Base-by-base conservation (phyloP, 306 rosid genomes). In the Fagus crenata region DNA sequence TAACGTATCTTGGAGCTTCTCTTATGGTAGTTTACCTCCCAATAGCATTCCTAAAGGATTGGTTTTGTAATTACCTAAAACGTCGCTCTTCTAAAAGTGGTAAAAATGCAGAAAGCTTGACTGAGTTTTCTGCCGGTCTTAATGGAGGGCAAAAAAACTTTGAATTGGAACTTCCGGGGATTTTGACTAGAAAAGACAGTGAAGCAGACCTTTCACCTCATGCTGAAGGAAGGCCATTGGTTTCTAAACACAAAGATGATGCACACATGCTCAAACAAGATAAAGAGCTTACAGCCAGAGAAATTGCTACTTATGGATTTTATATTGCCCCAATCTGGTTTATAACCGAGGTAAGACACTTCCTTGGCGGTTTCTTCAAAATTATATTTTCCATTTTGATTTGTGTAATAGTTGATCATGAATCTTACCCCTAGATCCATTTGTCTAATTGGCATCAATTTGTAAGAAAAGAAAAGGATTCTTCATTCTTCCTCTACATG, bases 21-120 rank as follows among this genome's bases (percentile, higher is more conserved):
- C 98, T 96, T 82, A 85, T 96, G 98, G 96, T 96, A 86, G 93
- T 96, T 76, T 96, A 92, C 91, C 91, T 96, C 80, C 99, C 99
- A 75, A 61, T 96, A 88, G 92, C 97, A 68, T 91, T 89, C 84
- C 71, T 92, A 76, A 96, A 96, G 96, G 98, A 96, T 84, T 96
- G 93, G 87, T 80, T 96, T 18, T 89, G 79, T 81, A 91, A 73
- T 76, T 83, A 87, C 53, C 81, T 90, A 79, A 85, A 77, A 79
- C 81, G 13, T 65, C 87, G 72, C 71, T 88, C 96, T 85, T 90
- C 90, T 77, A 90, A 83, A 89, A 87, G 90, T 76, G 85, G 88
- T 65, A 87, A 77, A 84, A 84, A 73, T 81, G 84, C 85, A 79
- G 92, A 84, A 76, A 78, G 76, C 73, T 31, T 54, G 72, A 83